A percentile compares a stretch with the other conserved stretches of the same genome.
phyloP scores from a whole-genome alignment of 73 alveolate species.

The Paraurostyla sp. region DNA sequence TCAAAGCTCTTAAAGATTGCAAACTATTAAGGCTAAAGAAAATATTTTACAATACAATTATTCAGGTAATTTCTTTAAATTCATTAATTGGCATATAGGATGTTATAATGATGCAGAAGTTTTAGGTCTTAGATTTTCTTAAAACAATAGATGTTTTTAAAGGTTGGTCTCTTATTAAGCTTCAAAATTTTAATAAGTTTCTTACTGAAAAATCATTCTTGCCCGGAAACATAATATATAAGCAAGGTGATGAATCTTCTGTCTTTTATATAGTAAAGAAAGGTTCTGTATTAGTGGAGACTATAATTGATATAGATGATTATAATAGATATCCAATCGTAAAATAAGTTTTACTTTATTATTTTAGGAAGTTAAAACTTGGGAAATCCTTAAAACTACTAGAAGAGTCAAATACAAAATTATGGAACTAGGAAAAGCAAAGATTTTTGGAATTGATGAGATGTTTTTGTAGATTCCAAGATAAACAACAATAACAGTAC shows the following conservation, averaged over 20 bases:
- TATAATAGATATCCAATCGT: slow-evolving; percentile 60
- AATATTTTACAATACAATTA: not conserved
- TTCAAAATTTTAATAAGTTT: slow-evolving; percentile 38
- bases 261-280: slow-evolving; percentile 44
- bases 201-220: slow-evolving; percentile 41
- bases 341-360: not conserved
- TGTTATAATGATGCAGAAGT: slow-evolving; percentile 47
- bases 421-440: slow-evolving; percentile 8
- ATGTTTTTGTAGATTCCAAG: slow-evolving; percentile 32
- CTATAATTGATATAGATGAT: slow-evolving; percentile 47
- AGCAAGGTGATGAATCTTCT: slow-evolving; percentile 53
- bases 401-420: slow-evolving; percentile 34
- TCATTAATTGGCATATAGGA: not conserved
- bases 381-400: slow-evolving; percentile 64
- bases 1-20: not conserved
- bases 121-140: slow-evolving; percentile 38
- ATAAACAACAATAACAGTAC: slow-evolving; percentile 22
- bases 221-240: slow-evolving; percentile 32
- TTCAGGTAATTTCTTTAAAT: not conserved
- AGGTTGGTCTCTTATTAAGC: slow-evolving; percentile 58
- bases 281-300: slow-evolving; percentile 34
- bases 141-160: slow-evolving; percentile 36
- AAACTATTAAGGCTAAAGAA: slow-evolving; percentile 13
- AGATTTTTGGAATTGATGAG: slow-evolving; percentile 58
- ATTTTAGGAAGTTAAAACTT: slow-evolving; percentile 36